Conservation (phyloP, 129 eudicot genomes). For the Helianthus tuberosus region DNA sequence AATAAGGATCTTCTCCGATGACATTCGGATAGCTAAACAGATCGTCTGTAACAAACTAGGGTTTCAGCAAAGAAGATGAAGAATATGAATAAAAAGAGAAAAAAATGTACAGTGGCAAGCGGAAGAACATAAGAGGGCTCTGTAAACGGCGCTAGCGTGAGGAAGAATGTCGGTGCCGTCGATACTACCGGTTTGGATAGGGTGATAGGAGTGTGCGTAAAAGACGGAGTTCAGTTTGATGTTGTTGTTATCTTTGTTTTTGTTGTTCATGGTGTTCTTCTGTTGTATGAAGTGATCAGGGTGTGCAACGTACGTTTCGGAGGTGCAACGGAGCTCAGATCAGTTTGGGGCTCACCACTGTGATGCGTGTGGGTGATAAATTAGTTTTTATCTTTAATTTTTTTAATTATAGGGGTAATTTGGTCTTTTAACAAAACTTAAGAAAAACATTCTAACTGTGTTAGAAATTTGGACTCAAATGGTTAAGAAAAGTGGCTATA, state of each 20-base stretch:
- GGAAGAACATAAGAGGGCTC: slow-evolving; percentile 94
- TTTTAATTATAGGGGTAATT: too few relatives aligned
- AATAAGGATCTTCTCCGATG: slow-evolving; percentile 78
- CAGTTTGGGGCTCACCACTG: too few relatives aligned
- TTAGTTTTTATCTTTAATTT: too few relatives aligned
- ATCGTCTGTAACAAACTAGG: slow-evolving; percentile 58
- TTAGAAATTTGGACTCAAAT: too few relatives aligned
- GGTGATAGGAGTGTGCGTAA: slow-evolving; percentile 83
- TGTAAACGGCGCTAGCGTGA: slow-evolving; percentile 85
- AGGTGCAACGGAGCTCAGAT: too few relatives aligned
- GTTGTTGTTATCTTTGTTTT: slow-evolving; percentile 41
- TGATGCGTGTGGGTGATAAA: too few relatives aligned
- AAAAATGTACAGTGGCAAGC: slow-evolving; percentile 67
- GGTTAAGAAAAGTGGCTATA: too few relatives aligned
- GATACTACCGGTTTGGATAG: slow-evolving; percentile 97
- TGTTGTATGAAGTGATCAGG: neutral
- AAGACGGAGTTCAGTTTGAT: slow-evolving; percentile 73
- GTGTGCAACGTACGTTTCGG: too few relatives aligned
- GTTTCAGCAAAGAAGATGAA: neutral
- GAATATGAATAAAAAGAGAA: neutral
- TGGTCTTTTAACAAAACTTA: too few relatives aligned
- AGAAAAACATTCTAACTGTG: too few relatives aligned
- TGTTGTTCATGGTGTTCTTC: slow-evolving; percentile 25
- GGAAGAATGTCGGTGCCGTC: slow-evolving; percentile 97
- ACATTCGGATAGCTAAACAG: slow-evolving; percentile 90